Evolutionary conservation across 805 yeast species (phyloP), one percentile per base, ranked within the genome.

Genomic region (Starmerella floricola): DNA sequence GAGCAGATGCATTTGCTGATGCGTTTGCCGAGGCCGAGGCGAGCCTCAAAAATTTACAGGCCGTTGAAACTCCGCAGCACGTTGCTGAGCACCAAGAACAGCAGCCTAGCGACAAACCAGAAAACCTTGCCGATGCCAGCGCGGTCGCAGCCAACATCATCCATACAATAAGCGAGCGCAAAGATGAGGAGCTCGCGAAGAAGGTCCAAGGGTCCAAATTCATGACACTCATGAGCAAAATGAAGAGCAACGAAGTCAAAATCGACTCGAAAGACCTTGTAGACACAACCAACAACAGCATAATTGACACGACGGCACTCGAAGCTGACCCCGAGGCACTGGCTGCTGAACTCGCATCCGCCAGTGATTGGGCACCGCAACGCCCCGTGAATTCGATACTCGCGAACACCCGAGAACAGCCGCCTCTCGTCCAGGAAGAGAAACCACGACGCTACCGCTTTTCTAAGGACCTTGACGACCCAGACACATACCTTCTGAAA

Each of bases 191-290:
- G 18, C 44, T 45, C 8, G 39, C 45, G 6, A 42, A 38, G 15
- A 53, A 52, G 30, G 42, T 53, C 42, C 35, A 44, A 33, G 29
- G 41, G 20, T 51, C 56, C 4, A 42, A 45, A 31, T 53, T 53
- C 40, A 40, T 53, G 43, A 32, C 41, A 4, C 40, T 53, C 24
- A 48, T 53, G 53, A 36, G 36, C 17, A 42, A 46, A 27, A 41
- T 53, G 13, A 38, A 40, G 26, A 32, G 35, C 13, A 33, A 38
- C 15, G 48, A 50, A 30, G 36, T 46, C 29, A 38, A 38, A 28
- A 31, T 47, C 3, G 44, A 39, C 32, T 32, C 34, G 20, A 35
- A 41, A 13, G 44, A 46, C 37, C 34, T 49, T 18, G 46, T 42
- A 13, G 40, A 36, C 18, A 16, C 39, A 6, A 19, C 24, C 19